phyloP scores from a whole-genome alignment of 306 rosid species.

The Inga oerstediana region DNA sequence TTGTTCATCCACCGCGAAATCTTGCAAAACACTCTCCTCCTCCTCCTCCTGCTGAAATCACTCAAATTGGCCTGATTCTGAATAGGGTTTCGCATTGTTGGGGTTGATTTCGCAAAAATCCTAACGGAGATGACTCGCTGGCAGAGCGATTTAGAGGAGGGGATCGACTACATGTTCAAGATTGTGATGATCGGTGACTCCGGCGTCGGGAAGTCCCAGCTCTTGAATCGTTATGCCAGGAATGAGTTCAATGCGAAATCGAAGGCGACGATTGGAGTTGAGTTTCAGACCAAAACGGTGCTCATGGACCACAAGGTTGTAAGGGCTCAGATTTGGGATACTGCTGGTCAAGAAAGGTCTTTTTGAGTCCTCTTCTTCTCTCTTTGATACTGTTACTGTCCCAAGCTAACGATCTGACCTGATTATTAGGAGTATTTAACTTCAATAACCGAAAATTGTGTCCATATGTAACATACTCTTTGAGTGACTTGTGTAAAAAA shows the following conservation, averaged over 20 bases:
- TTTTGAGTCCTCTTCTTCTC: neutral
- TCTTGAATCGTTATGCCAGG: slow-evolving; percentile 69
- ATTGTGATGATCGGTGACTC: slow-evolving; percentile 91
- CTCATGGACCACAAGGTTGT: slow-evolving; percentile 77
- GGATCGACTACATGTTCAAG: slow-evolving; percentile 88
- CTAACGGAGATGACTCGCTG: slow-evolving; percentile 58
- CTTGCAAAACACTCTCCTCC: neutral
- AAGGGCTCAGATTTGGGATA: slow-evolving; percentile 99
- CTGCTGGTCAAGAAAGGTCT: slow-evolving; percentile 99
- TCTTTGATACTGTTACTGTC: neutral
- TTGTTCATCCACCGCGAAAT: neutral
- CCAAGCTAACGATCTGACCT: neutral
- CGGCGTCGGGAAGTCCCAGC: slow-evolving; percentile 94
- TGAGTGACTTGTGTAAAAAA: neutral
- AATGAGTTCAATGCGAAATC: slow-evolving; percentile 83
- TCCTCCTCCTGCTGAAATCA: neutral
- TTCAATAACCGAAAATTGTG: neutral
- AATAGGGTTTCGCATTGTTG: neutral
- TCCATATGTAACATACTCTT: neutral
- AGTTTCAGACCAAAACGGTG: slow-evolving; percentile 83
- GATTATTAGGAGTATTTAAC: neutral
- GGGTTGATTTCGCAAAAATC: neutral
- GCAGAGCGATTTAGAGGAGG: slow-evolving; percentile 67
- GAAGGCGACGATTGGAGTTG: slow-evolving; percentile 92
- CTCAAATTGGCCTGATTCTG: neutral